Evolutionary conservation across 805 yeast species (phyloP).

Genomic region (Saturnispora sanitii): DNA sequence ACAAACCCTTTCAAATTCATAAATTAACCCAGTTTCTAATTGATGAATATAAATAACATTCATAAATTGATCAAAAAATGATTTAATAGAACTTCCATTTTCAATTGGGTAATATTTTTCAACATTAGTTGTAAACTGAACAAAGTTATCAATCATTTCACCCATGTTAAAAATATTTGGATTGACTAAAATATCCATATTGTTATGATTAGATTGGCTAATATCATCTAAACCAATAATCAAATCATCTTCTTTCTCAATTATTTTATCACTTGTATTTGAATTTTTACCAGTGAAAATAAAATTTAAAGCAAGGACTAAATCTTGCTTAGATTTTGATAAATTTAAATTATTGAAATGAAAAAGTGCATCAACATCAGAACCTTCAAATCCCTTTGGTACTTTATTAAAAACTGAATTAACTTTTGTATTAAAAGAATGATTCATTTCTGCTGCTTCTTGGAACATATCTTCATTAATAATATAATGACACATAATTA

Average conservation of each 20-base stretch:
- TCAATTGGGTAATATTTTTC: constrained; percentile 30
- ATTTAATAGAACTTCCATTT: constrained; percentile 24
- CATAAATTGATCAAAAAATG: constrained; percentile 59
- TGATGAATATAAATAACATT: constrained; percentile 51
- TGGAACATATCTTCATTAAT: constrained; percentile 25
- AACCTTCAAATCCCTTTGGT: constrained; percentile 17
- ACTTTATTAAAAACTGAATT: constrained; percentile 18
- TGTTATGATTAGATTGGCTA: constrained; percentile 28
- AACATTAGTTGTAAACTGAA: constrained; percentile 57
- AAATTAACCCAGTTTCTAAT: constrained; percentile 45
- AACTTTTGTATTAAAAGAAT: constrained; percentile 10
- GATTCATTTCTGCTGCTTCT: constrained; percentile 15
- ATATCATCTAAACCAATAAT: constrained; percentile 47
- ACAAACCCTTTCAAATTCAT: constrained; percentile 41
- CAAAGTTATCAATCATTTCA: constrained; percentile 61
- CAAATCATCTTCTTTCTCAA: constrained; percentile 15
- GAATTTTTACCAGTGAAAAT: constrained; percentile 6
- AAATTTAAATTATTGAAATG: constrained; percentile 27
- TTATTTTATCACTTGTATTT: constrained; percentile 19
- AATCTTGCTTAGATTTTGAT: constrained; percentile 18
- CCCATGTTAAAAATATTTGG: constrained; percentile 75
- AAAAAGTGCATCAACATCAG: constrained; percentile 22
- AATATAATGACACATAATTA: constrained; percentile 31
- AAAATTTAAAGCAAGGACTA: constrained; percentile 7
- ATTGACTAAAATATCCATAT: constrained; percentile 56